Conservation (phyloP, 495 filamentous ascomycete species). For the Trichoderma virens region DNA sequence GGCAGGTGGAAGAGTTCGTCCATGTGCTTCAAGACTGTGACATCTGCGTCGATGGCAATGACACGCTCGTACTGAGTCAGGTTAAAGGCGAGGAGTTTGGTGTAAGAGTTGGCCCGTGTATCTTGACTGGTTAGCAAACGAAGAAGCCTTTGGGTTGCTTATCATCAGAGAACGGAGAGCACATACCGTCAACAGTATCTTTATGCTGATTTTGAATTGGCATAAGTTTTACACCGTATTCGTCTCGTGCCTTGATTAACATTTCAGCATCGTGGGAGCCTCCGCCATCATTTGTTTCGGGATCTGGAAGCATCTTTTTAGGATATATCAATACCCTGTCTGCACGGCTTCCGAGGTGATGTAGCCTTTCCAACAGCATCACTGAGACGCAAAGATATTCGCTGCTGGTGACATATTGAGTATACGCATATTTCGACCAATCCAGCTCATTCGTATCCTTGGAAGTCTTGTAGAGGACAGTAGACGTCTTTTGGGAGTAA, state of each 20-base stretch:
- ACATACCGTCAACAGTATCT: constrained; percentile 32
- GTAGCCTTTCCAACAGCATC: constrained; percentile 63
- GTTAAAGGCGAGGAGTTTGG: constrained; percentile 66
- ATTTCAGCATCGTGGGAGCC: constrained; percentile 39
- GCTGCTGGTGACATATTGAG: constrained; percentile 61
- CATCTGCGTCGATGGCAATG: constrained; percentile 62
- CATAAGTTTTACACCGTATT: constrained; percentile 53
- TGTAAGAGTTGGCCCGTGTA: constrained; percentile 57
- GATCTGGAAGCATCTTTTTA: constrained; percentile 40
- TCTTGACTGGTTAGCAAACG: constrained; percentile 18
- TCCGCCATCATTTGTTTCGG: neutral
- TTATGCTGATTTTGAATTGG: constrained; percentile 53
- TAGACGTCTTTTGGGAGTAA: neutral
- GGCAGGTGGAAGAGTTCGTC: constrained; percentile 74
- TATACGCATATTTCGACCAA: constrained; percentile 61
- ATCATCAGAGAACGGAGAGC: neutral
- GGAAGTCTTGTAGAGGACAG: neutral
- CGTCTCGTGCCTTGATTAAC: constrained; percentile 49
- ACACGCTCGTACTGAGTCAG: constrained; percentile 61
- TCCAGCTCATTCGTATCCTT: constrained; percentile 20
- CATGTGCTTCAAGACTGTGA: constrained; percentile 53
- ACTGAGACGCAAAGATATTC: constrained; percentile 68
- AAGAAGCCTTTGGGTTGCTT: too few relatives aligned
- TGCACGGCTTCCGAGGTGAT: constrained; percentile 53
- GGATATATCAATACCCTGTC: constrained; percentile 64